Evolutionary conservation across 768 basidiomycete genomes (phyloP).

Genomic region (Trametes coccinea): DNA sequence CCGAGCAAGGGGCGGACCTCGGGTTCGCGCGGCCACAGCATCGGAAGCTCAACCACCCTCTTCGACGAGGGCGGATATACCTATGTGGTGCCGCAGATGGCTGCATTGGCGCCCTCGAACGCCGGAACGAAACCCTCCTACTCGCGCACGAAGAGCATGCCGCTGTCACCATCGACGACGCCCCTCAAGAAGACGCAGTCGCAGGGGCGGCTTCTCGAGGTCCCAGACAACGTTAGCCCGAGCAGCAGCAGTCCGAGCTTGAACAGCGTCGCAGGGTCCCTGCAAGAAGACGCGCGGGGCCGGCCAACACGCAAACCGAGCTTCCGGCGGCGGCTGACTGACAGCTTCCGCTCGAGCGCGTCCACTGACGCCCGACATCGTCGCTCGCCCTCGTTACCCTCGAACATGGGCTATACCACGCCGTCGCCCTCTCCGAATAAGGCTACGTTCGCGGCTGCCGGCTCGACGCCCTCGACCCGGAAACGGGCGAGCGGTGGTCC

Average conservation of each 20-base stretch:
- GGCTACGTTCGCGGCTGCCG: conserved; percentile 20
- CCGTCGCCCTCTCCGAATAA: conserved; percentile 17
- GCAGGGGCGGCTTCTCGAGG: conserved; percentile 29
- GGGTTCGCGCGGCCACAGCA: conserved; percentile 18
- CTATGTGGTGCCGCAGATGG: conserved; percentile 9
- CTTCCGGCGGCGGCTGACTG: conserved; percentile 29
- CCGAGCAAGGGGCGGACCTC: conserved; percentile 41
- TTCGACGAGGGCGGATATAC: conserved; percentile 29
- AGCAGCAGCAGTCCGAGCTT: conserved; percentile 23
- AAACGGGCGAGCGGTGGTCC: conserved; percentile 14
- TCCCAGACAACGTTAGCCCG: conserved; percentile 9
- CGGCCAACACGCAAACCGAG: conserved; percentile 28
- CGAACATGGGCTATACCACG: not conserved
- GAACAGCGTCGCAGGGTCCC: conserved; percentile 9
- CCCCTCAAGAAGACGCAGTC: conserved; percentile 31
- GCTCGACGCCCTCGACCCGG: not conserved
- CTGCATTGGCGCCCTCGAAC: not conserved
- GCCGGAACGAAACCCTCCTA: conserved; percentile 26
- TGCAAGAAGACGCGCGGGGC: conserved; percentile 22
- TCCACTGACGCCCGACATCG: conserved; percentile 25
- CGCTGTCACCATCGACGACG: conserved; percentile 34
- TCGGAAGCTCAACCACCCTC: conserved; percentile 5
- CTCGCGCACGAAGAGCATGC: conserved; percentile 53
- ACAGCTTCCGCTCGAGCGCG: conserved; percentile 22
- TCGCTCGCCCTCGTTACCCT: conserved; percentile 28